These are phyloP conservation scores for Durotheca rogersii DNA, from an alignment of 495 filamentous ascomycete genomes.

Conservation along the genomic window DNA sequence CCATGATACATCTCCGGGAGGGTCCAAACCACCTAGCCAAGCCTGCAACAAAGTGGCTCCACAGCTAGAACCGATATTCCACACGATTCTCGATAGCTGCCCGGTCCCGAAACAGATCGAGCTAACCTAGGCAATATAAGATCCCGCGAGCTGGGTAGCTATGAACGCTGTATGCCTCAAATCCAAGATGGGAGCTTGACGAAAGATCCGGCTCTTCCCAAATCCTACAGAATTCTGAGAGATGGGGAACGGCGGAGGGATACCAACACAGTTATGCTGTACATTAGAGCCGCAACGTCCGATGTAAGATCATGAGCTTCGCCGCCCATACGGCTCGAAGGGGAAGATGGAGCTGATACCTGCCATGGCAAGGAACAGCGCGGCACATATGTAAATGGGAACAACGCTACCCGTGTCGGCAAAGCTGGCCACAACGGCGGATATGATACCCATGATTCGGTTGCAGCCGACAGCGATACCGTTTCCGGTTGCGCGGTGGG, in stretches of 20 bases:
- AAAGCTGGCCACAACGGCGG: slow-evolving; percentile 62
- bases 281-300: neutral
- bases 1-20: too few relatives aligned
- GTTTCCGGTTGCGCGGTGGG: slow-evolving; percentile 69
- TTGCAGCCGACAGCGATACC: slow-evolving; percentile 69
- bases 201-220: too few relatives aligned
- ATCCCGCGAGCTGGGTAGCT: too few relatives aligned
- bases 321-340: slow-evolving; percentile 68
- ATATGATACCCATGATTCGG: slow-evolving; percentile 71
- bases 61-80: too few relatives aligned
- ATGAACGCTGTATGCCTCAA: too few relatives aligned
- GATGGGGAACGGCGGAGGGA: neutral
- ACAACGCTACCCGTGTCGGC: slow-evolving; percentile 60
- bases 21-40: too few relatives aligned
- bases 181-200: too few relatives aligned
- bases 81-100: too few relatives aligned
- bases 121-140: too few relatives aligned
- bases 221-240: neutral
- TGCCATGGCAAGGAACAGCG: slow-evolving; percentile 66
- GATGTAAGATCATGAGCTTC: slow-evolving; percentile 55
- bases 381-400: slow-evolving; percentile 70
- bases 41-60: too few relatives aligned
- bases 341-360: slow-evolving; percentile 60
- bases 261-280: slow-evolving; percentile 24
- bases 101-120: too few relatives aligned